Base-by-base conservation (phyloP, 23 red algal species). In the Gracilaria gracilis region DNA sequence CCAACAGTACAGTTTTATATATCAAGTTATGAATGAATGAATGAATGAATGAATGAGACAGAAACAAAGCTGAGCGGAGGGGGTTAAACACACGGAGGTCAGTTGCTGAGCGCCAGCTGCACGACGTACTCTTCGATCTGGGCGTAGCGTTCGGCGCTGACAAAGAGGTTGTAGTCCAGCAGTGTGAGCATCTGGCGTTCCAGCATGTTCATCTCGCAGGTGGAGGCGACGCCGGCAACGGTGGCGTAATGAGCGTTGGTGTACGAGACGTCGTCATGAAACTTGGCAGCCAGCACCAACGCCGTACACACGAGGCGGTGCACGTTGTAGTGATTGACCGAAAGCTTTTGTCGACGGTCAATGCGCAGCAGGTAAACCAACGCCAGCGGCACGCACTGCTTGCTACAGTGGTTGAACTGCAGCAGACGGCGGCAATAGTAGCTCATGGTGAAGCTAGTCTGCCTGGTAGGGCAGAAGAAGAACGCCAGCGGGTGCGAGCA, bases 301-400 rank as follows among this genome's bases (percentile, higher is more conserved):
- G 88, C 89, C 17, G 96, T 95, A 32, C 92, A 85, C 57, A 98
- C 65, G 19, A 98, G 67, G 11, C 96, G 81, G 67, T 98, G 96
- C 25, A 95, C 93, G 33, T 73, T 98, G 49, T 90, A 80, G 36
- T 57, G 44, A 39, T 93, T 95, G 47, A 95, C 20, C 1, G 6
- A 3, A 6, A 73, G 2, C 33, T 42, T 9, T 16, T 42, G 35
- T 6, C 44, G 42, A 19, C 0, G 2, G 36, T 73, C 16, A 7
- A 80, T 57, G 76, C 76, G 76, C 39, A 80, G 32, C 49, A 80
- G 48, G 48, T 80, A 80, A 7, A 80, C 23, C 13, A 61, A 27
- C 49, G 76, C 76, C 47, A 80, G 27, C 47, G 76, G 36, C 48
- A 80, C 49, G n/a, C 76, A 80, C 49, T 25, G 1, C 44, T 80